Base-by-base conservation (phyloP, 2,329 filamentous ascomycete species). In the Cercospora zeae-maydis region DNA sequence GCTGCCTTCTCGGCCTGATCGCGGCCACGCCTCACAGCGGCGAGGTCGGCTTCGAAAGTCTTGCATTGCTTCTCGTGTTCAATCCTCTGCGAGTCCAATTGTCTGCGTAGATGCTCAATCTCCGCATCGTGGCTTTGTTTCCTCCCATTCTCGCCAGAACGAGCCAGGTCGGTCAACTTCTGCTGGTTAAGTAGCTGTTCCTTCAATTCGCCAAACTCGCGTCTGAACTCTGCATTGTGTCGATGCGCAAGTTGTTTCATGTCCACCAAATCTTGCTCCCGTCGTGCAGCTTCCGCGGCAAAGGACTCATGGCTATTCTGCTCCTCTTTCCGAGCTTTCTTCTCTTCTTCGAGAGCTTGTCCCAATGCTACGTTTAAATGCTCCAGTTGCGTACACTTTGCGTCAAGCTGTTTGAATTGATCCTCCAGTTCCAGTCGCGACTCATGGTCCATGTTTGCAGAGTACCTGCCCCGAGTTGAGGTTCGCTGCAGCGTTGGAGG, bases 351-450 rank as follows among this genome's bases (percentile, higher is more conserved):
- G 2, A 72, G 52, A 7, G 69, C 70, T 30, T 69, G 63, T 30
- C 64, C 68, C 16, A 71, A 63, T 4, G 66, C 65, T 16, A 58
- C 62, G 27, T 72, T 74, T 56, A 72, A 61, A n/a, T 69, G 62
- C 42, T 72, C 67, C 9, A 72, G 67, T 58, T 72, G 69, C 27
- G 68, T 58, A 31, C 69, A 72, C 34, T 69, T 70, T 5, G 49
- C 63, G n/a, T 69, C 66, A 19, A 73, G 55, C 27, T 68, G 61
- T 21, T 67, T 59, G 31, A 72, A 54, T 57, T 72, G 69, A 9
- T 60, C 51, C 33, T 70, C 67, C 33, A 73, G 30, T 10, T 70
- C 67, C 11, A 62, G 31, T 7, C 64, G 60, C 45, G 59, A 62
- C 58, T 65, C 58, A 11, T 65, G 55, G 30, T 66, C 59, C 30